These are phyloP conservation scores for Hypoxylon sp. DNA, from an alignment of 2,329 filamentous ascomycete genomes.

Conservation along the genomic window DNA sequence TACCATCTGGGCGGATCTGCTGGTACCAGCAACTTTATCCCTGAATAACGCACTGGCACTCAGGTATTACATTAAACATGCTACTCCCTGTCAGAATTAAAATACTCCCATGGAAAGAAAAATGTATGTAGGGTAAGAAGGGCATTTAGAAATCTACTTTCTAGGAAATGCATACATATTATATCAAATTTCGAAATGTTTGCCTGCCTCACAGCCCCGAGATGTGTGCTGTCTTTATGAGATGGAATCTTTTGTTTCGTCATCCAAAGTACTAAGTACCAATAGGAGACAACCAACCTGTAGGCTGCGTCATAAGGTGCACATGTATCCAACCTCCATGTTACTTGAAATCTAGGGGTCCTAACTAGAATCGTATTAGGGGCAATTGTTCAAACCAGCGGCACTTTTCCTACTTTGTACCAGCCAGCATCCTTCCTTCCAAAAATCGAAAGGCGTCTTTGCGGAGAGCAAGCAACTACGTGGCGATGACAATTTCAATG, in stretches of 20 bases:
- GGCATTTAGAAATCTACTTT: background rate
- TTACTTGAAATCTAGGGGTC: conserved; percentile 24
- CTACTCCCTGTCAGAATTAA: conserved; percentile 23
- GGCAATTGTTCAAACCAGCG: conserved; percentile 13
- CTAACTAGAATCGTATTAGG: conserved; percentile 34
- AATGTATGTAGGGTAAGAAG: background rate
- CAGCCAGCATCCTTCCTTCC: background rate
- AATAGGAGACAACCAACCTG: conserved; percentile 27
- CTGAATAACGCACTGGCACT: conserved; percentile 22
- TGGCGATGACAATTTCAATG: background rate
- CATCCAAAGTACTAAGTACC: conserved; percentile 28
- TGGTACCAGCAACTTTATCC: conserved; percentile 34
- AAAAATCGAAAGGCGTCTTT: background rate
- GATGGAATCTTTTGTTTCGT: conserved; percentile 31
- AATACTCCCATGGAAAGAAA: background rate
- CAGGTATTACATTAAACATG: background rate
- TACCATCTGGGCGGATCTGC: conserved; percentile 30
- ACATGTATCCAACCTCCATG: conserved; percentile 35
- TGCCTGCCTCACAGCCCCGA: conserved; percentile 1
- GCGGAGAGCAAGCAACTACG: background rate
- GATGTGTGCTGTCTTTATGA: conserved; percentile 9
- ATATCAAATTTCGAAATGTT: conserved; percentile 4
- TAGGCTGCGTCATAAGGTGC: conserved; percentile 42
- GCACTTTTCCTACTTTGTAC: conserved; percentile 12
- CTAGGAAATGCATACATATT: background rate